phyloP scores from a whole-genome alignment of 2,329 filamentous ascomycete species.

The Capronia epimyces region DNA sequence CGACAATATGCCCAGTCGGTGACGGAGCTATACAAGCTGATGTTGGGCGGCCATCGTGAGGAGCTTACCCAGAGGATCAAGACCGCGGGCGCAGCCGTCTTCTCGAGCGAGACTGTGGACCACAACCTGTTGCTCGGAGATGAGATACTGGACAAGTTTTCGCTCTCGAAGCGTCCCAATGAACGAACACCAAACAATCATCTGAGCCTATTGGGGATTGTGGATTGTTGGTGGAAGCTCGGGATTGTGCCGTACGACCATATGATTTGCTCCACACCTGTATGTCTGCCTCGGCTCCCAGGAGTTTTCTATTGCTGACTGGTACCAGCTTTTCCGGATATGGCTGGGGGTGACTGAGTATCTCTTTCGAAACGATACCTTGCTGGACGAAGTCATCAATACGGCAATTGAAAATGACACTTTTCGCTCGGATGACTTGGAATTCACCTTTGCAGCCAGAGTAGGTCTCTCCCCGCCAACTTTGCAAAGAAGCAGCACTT shows the following conservation, averaged over 20 bases:
- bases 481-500: too few relatives aligned
- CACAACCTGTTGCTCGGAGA: constrained; percentile 68
- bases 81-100: constrained; percentile 70
- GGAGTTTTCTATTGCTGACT: constrained; percentile 15
- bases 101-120: constrained; percentile 48
- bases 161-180: constrained; percentile 64
- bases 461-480: constrained; percentile 38
- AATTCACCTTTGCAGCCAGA: constrained; percentile 94
- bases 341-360: constrained; percentile 98
- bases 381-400: constrained; percentile 78
- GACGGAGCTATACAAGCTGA: constrained; percentile 92
- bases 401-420: constrained; percentile 85
- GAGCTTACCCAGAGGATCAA: constrained; percentile 72
- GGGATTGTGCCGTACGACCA: constrained; percentile 96
- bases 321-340: constrained; percentile 70
- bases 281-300: constrained; percentile 38
- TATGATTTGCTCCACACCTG: constrained; percentile 97
- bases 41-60: constrained; percentile 76
- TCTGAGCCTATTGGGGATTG: constrained; percentile 87
- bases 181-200: constrained; percentile 83
- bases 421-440: constrained; percentile 90
- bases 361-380: constrained; percentile 73
- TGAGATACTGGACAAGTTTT: constrained; percentile 81
- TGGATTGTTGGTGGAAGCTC: constrained; percentile 94
- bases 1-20: constrained; percentile 88